phyloP scores from a whole-genome alignment of 768 basidiomycete genomes.

The Lyophyllum decastes region DNA sequence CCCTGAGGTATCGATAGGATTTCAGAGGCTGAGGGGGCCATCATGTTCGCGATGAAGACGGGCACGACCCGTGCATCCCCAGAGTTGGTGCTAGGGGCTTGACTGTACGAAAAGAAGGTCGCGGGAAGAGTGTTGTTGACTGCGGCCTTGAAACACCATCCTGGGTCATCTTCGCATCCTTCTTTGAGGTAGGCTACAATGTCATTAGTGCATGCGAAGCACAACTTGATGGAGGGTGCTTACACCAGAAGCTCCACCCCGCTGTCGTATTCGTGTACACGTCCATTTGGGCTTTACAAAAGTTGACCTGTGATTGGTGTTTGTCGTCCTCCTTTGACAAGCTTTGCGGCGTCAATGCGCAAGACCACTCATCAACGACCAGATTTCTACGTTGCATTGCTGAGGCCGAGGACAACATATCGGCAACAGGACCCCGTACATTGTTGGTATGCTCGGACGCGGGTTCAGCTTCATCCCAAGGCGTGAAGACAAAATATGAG shows the following conservation, averaged over 20 bases:
- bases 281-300: slow-evolving; percentile 60
- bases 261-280: slow-evolving; percentile 56
- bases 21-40: slow-evolving; percentile 13
- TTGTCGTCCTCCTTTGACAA: slow-evolving; percentile 47
- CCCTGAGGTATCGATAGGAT: slow-evolving; percentile 5
- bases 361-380: slow-evolving; percentile 86
- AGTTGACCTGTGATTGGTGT: slow-evolving; percentile 43
- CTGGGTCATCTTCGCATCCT: slow-evolving; percentile 54
- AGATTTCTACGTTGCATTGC: slow-evolving; percentile 42
- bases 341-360: slow-evolving; percentile 67
- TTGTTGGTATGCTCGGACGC: slow-evolving; percentile 60
- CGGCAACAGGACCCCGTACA: slow-evolving; percentile 40
- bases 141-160: slow-evolving; percentile 70
- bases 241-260: slow-evolving; percentile 76
- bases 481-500: slow-evolving; percentile 69
- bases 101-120: slow-evolving; percentile 56
- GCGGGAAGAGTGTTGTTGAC: slow-evolving; percentile 57
- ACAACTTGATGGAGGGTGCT: slow-evolving; percentile 18
- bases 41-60: slow-evolving; percentile 6
- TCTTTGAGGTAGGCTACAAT: slow-evolving; percentile 60
- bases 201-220: slow-evolving; percentile 1
- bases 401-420: slow-evolving; percentile 28
- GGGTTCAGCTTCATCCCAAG: slow-evolving; percentile 46
- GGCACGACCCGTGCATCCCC: slow-evolving; percentile 3
- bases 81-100: slow-evolving; percentile 9